Percentiles rank a stretch among this genome's conserved stretches.
phyloP scores from a whole-genome alignment of 768 basidiomycete genomes.

The Daedaleopsis sinensis region DNA sequence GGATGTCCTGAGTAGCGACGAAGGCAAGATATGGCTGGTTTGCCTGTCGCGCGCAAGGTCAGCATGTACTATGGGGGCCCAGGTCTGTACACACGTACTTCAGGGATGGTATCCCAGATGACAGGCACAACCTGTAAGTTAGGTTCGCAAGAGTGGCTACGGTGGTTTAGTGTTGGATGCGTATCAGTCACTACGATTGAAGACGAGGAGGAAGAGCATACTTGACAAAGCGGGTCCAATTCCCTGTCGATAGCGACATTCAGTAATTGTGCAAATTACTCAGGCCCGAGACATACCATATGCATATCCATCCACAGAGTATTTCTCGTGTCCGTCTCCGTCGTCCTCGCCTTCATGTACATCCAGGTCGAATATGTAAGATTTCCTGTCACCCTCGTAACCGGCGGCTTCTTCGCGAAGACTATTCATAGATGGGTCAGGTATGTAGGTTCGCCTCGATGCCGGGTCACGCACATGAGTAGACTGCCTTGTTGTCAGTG shows the following conservation, averaged over 20 bases:
- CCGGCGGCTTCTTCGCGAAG: slow-evolving; percentile 43
- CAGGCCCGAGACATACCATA: slow-evolving; percentile 43
- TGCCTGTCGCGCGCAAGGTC: slow-evolving; percentile 39
- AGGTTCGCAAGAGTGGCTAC: slow-evolving; percentile 73
- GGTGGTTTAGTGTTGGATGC: background rate
- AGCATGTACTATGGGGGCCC: background rate
- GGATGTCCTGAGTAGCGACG: slow-evolving; percentile 51
- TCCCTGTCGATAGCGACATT: slow-evolving; percentile 45
- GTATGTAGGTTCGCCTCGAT: slow-evolving; percentile 34
- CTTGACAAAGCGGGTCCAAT: slow-evolving; percentile 81
- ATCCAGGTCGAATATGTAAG: slow-evolving; percentile 69
- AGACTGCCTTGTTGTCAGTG: slow-evolving; percentile 34
- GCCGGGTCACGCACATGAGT: slow-evolving; percentile 43
- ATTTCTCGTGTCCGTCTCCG: slow-evolving; percentile 39
- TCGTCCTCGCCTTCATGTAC: slow-evolving; percentile 46
- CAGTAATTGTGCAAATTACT: too few species aligned
- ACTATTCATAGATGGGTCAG: background rate
- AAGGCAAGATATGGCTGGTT: slow-evolving; percentile 68
- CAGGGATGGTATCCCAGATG: slow-evolving; percentile 62
- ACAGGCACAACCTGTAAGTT: slow-evolving; percentile 60
- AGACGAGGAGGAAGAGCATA: slow-evolving; percentile 34
- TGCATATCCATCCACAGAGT: slow-evolving; percentile 57
- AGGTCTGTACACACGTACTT: slow-evolving; percentile 38
- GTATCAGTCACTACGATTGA: slow-evolving; percentile 1
- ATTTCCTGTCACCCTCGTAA: slow-evolving; percentile 33